These are phyloP conservation scores for Populus deltoides DNA, from an alignment of 345 rosid species.

Conservation along the genomic window DNA sequence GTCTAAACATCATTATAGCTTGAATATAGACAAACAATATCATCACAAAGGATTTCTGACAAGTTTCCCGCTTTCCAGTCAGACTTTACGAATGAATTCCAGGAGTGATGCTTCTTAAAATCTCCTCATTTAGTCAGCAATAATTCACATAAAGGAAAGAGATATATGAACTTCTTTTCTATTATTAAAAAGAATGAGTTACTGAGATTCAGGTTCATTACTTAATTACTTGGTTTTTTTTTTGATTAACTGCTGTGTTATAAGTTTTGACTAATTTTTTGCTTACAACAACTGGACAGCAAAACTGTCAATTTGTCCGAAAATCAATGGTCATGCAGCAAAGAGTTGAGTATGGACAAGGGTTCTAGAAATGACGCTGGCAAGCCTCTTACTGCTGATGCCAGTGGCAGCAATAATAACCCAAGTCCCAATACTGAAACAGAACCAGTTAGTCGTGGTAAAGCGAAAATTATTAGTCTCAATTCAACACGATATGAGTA, in stretches of 20 bases:
- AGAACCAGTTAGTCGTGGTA: constrained; percentile 40
- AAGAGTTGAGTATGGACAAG: constrained; percentile 24
- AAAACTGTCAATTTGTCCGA: neutral
- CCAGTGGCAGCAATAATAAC: neutral
- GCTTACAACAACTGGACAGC: neutral
- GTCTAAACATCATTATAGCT: neutral
- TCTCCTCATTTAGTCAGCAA: neutral
- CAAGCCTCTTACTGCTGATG: constrained; percentile 12
- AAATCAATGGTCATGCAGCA: neutral
- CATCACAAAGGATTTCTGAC: neutral
- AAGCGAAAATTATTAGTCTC: constrained; percentile 28
- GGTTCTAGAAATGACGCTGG: constrained; percentile 40
- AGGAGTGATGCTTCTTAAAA: neutral
- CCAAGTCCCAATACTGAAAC: constrained; percentile 37
- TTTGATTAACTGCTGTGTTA: neutral
- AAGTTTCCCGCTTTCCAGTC: neutral
- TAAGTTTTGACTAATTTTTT: neutral
- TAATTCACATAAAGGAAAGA: too few relatives aligned
- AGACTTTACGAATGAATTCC: neutral
- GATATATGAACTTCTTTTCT: too few relatives aligned
- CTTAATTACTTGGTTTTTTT: neutral
- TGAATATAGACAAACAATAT: neutral
- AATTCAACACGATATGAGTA: constrained; percentile 44
- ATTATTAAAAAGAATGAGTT: too few relatives aligned
- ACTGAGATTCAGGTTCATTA: neutral